Evolutionary conservation across 192 early-diverging fungal species (phyloP).

Genomic region (Umbelopsis vinacea): DNA sequence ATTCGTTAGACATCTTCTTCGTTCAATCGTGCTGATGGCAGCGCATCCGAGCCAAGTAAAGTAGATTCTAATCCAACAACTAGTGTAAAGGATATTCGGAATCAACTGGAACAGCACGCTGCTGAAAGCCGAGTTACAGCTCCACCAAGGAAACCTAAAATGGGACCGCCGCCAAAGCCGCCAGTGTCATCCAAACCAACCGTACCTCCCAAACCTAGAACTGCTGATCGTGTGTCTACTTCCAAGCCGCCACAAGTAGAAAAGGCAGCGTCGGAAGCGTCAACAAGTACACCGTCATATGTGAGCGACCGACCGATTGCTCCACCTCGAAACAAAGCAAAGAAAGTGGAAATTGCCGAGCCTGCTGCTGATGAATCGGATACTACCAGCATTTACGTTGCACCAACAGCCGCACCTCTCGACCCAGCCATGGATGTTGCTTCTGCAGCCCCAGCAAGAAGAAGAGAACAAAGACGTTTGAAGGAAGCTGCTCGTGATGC

Average conservation of each 20-base stretch:
- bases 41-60: not conserved
- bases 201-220: slow-evolving; percentile 12
- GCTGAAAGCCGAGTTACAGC: not conserved
- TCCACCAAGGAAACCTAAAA: slow-evolving; percentile 5
- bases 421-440: slow-evolving; percentile 38
- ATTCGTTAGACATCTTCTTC: not conserved
- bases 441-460: slow-evolving; percentile 16
- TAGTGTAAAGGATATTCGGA: slow-evolving; percentile 6
- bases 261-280: not conserved
- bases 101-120: slow-evolving; percentile 5
- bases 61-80: not conserved
- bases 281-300: not conserved
- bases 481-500: slow-evolving; percentile 41
- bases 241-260: not conserved
- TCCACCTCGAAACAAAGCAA: slow-evolving; percentile 25
- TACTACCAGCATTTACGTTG: slow-evolving; percentile 27
- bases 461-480: slow-evolving; percentile 30
- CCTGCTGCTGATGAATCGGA: not conserved
- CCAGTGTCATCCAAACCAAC: slow-evolving; percentile 28
- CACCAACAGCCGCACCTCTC: slow-evolving; percentile 36
- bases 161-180: slow-evolving; percentile 24
- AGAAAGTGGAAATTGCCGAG: not conserved
- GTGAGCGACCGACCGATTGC: slow-evolving; percentile 11
- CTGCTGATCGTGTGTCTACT: not conserved
- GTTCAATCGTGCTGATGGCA: not conserved